Base-by-base conservation (phyloP, 1,139 yeast species). In the Ogataea hybrid region DNA sequence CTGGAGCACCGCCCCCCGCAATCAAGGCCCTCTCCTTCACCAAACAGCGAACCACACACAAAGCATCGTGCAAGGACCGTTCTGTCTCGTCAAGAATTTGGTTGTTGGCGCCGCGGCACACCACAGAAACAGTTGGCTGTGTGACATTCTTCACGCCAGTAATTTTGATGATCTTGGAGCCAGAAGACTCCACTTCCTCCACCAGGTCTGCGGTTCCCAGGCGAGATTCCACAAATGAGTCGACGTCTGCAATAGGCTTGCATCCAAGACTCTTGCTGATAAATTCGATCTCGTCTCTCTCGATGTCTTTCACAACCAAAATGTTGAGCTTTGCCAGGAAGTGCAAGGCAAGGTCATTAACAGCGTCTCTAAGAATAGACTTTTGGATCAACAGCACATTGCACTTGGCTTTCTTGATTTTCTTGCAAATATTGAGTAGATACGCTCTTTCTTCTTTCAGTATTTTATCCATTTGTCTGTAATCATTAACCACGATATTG, bases 1-100 rank as follows among this genome's bases (percentile, higher is more conserved):
- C 99, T 36, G 98, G 96, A 5, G 98, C 97, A 54, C 98, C 98
- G 52, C 99, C 98, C 57, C 99, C 99, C 11, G 97, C 97, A 67
- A 92, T 88, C 59, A 92, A 73, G 2, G 96, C 97, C 62, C 80
- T 85, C 66, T 89, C 92, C 64, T 92, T 90, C 31, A 94, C 97
- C 44, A 92, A 72, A 70, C 98, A 92, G 64, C 97, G 82, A 44
- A 94, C 78, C 21, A 94, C 99, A 74, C 99, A 92, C 46, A 92
- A 75, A 1, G 98, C 97, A 66, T 92, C 98, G 61, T 92, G 99
- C 54, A 92, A 71, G 5, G 97, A 89, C 65, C 98, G 83, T 64
- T 94, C 99, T 34, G 97, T 81, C 69, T 92, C 98, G 64, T 92
- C 98, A 48, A 92, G 71, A 41, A 92, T 83, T 67, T 89, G 77